Conservation (phyloP, 2,329 filamentous ascomycete genomes). For the Phoma sp. region DNA sequence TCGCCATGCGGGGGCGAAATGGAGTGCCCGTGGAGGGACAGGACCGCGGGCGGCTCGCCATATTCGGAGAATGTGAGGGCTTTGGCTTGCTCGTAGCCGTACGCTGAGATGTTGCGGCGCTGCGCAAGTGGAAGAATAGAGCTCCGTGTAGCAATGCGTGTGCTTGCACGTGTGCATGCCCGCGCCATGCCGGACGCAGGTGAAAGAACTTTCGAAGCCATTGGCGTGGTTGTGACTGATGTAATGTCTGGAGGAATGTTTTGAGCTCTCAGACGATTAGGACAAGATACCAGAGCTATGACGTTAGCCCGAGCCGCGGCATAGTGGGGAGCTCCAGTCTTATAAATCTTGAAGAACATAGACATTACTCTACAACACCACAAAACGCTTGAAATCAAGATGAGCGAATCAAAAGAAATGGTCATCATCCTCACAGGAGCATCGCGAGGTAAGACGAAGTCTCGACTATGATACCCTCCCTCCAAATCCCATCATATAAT, state of each 20-base stretch:
- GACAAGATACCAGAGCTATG: conserved; percentile 32
- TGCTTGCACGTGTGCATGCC: conserved; percentile 18
- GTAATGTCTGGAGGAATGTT: conserved; percentile 10
- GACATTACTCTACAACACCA: not conserved
- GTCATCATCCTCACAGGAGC: conserved; percentile 66
- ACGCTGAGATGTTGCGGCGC: conserved; percentile 61
- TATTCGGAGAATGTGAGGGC: conserved; percentile 77
- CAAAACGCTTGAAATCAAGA: conserved; percentile 12
- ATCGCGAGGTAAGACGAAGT: conserved; percentile 59
- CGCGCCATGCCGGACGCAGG: conserved; percentile 24
- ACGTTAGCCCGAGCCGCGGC: conserved; percentile 35
- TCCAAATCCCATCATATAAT: not conserved
- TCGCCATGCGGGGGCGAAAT: conserved; percentile 76
- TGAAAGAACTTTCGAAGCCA: conserved; percentile 35
- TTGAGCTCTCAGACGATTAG: conserved; percentile 12
- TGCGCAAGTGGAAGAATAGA: conserved; percentile 22
- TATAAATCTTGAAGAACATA: not conserved
- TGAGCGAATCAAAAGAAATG: conserved; percentile 45
- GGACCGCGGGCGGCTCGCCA: conserved; percentile 76
- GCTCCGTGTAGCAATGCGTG: conserved; percentile 15
- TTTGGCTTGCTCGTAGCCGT: conserved; percentile 85
- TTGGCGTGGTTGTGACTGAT: conserved; percentile 18
- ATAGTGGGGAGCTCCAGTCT: conserved; percentile 20
- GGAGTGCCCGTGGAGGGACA: conserved; percentile 74
- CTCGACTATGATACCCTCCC: not conserved